phyloP scores from a whole-genome alignment of 345 rosid genomes.

The Kernera saxatilis region DNA sequence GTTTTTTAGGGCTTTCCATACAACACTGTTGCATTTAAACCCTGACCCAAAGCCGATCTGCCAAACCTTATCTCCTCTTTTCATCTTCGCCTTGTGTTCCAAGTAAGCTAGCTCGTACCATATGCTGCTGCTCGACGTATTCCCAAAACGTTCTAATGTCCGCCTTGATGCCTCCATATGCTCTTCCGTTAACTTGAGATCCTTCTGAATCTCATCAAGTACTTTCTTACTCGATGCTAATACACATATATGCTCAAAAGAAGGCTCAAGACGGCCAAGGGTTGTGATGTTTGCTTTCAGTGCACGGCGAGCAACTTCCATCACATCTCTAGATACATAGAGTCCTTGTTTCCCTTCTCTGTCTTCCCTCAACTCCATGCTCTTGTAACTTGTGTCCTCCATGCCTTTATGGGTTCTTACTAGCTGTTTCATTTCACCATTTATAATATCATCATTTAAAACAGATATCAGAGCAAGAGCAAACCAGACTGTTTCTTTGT shows the following conservation, averaged over 20 bases:
- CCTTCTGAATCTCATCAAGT: slow-evolving; percentile 57
- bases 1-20: slow-evolving; percentile 52
- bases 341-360: slow-evolving; percentile 43
- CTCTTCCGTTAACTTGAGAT: slow-evolving; percentile 51
- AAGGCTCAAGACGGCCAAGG: slow-evolving; percentile 53
- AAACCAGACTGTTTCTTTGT: not conserved
- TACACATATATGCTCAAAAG: slow-evolving; percentile 56
- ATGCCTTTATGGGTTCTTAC: slow-evolving; percentile 63
- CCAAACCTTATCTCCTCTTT: slow-evolving; percentile 51
- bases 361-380: slow-evolving; percentile 55
- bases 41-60: slow-evolving; percentile 69
- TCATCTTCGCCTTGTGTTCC: slow-evolving; percentile 47
- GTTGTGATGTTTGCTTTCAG: slow-evolving; percentile 63
- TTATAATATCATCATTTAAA: not conserved
- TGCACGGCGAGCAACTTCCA: slow-evolving; percentile 50
- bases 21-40: slow-evolving; percentile 64
- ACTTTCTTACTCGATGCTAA: slow-evolving; percentile 45
- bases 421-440: slow-evolving; percentile 33
- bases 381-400: slow-evolving; percentile 46
- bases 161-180: slow-evolving; percentile 66
- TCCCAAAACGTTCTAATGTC: slow-evolving; percentile 62
- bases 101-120: slow-evolving; percentile 74
- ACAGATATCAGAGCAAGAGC: not conserved
- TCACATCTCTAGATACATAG: slow-evolving; percentile 46
- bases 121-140: slow-evolving; percentile 65